phyloP scores from a whole-genome alignment of 305 asterid genomes.

The Fraxinus angustifolia region DNA sequence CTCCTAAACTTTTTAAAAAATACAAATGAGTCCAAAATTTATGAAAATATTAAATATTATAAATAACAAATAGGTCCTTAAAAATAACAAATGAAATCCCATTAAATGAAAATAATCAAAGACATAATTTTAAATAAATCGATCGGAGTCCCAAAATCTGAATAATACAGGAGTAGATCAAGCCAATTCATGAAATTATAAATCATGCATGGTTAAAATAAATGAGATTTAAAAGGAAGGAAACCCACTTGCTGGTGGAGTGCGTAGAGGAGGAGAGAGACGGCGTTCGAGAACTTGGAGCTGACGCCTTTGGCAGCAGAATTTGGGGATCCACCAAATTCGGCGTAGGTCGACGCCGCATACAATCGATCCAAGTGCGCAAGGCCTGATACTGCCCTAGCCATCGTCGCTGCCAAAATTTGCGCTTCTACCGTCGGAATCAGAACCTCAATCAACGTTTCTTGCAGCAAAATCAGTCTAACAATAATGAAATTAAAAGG shows the following conservation, averaged over 20 bases:
- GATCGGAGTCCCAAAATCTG: not conserved
- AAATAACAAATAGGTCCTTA: no score
- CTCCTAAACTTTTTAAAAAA: no score
- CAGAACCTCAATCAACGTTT: not conserved
- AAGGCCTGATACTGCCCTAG: conserved; percentile 69
- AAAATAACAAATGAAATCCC: not conserved
- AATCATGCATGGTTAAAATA: not conserved
- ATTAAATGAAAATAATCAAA: not conserved
- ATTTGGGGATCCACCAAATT: conserved; percentile 76
- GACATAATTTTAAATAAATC: not conserved
- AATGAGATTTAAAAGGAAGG: not conserved
- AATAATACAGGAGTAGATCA: not conserved
- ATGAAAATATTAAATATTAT: no score
- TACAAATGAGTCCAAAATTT: no score
- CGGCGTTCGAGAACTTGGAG: conserved; percentile 77
- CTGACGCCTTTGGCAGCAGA: conserved; percentile 59
- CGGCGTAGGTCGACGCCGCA: conserved; percentile 87
- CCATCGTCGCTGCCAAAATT: conserved; percentile 48
- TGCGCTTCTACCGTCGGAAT: not conserved
- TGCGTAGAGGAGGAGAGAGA: conserved; percentile 82
- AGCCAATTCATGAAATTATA: not conserved
- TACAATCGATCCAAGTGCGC: conserved; percentile 88
- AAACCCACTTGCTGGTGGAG: conserved; percentile 70
- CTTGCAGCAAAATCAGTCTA: not conserved
- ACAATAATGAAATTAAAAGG: not conserved